Evolutionary conservation across 2,329 filamentous ascomycete species (phyloP), one percentile per base, ranked within the genome.

Genomic region (Penicillium sclerotigenum): DNA sequence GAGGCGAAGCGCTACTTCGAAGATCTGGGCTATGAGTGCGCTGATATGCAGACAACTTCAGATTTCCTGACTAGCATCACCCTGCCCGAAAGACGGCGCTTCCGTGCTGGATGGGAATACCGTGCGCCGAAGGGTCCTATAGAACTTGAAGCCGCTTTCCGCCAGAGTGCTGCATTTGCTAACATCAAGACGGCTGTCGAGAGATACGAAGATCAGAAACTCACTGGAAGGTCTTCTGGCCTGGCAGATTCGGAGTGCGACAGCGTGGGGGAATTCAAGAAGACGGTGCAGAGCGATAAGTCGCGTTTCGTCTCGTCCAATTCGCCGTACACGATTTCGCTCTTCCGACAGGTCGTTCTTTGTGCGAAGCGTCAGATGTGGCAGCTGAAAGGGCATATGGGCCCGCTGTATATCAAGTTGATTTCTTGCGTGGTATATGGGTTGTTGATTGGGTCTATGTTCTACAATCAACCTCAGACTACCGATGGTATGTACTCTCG

Each of bases 11-110:
- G 77, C 20, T 88, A 87, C 68, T 87, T 89, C 64, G 79, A 84
- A 62, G 78, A 82, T 28, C 73, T 88, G 13, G 86, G 85, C 9
- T 87, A 83, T 64, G 66, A 81, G 29, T 82, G 77, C 49, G 80
- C 80, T 0, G 76, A 80, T 9, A 75, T 81, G 54, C 80, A 88
- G 68, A 90, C 87, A 0, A 89, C 86, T 0, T 83, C 87, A 0
- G 88, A 91, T 66, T 91, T 90, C 71, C 70, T 91, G 29, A 90
- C 87, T 0, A 83, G 86, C 1, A 80, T 89, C 20, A 89, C 87
- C 0, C 87, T 91, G 66, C 82, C 86, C 1, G 81, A 80, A 4
- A 87, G 89, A 67, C 80, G 89, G 28, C 78, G 79, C 3, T 85
- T 90, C 65, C 80, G 84, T 9, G 69, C 78, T 0, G 87, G 86